Conservation (phyloP, 768 basidiomycete genomes). For the Punctularia strigosozonata region DNA sequence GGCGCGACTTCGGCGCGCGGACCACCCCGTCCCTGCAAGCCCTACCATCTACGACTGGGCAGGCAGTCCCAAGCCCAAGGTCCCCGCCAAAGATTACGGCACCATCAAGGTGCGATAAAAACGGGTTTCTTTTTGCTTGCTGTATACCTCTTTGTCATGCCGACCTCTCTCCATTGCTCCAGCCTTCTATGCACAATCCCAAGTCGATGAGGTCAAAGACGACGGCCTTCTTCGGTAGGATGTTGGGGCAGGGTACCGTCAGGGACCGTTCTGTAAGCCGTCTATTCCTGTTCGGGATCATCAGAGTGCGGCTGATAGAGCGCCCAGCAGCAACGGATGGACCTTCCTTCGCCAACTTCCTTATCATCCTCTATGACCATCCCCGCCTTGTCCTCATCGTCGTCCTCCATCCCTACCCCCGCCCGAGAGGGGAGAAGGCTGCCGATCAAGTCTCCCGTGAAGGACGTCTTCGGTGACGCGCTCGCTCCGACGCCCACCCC, state of each 20-base stretch:
- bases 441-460: slow-evolving; percentile 23
- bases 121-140: slow-evolving; percentile 3
- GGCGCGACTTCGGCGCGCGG: background rate
- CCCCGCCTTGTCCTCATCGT: slow-evolving; percentile 11
- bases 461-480: slow-evolving; percentile 36
- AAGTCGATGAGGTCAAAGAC: slow-evolving; percentile 67
- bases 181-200: slow-evolving; percentile 44
- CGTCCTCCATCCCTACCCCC: slow-evolving; percentile 20
- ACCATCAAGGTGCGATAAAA: slow-evolving; percentile 33
- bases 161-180: slow-evolving; percentile 5
- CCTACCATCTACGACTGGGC: slow-evolving; percentile 34
- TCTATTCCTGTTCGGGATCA: slow-evolving; percentile 6
- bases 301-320: slow-evolving; percentile 1
- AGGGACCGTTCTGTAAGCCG: slow-evolving; percentile 58
- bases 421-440: slow-evolving; percentile 4
- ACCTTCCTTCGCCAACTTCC: background rate
- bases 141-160: slow-evolving; percentile 3
- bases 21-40: slow-evolving; percentile 16
- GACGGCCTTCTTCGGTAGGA: slow-evolving; percentile 71
- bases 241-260: slow-evolving; percentile 54
- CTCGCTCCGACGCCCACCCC: slow-evolving; percentile 13
- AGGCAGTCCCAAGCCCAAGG: slow-evolving; percentile 31
- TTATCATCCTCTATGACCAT: slow-evolving; percentile 11
- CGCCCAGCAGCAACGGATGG: background rate
- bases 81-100: slow-evolving; percentile 27